Conservation (phyloP, 805 yeast genomes). For the Scheffersomyces amazonensis region DNA sequence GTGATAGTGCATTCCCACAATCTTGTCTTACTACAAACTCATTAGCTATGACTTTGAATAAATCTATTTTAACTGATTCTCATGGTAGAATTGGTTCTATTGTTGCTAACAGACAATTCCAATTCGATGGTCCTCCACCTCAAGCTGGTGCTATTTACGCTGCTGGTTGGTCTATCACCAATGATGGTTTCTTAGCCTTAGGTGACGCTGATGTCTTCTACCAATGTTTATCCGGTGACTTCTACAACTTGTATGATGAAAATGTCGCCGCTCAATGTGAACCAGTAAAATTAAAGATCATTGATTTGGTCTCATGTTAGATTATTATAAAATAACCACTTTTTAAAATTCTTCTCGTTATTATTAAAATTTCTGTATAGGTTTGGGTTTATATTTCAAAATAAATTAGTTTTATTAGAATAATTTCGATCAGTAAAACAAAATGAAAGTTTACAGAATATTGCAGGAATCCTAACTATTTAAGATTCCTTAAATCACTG, state of each 20-base stretch:
- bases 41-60: slow-evolving; percentile 53
- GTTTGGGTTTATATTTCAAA: neutral
- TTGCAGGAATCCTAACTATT: too few relatives aligned
- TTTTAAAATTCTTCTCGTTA: neutral
- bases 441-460: too few relatives aligned
- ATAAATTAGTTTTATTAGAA: too few relatives aligned
- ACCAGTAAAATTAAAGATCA: slow-evolving; percentile 56
- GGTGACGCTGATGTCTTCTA: slow-evolving; percentile 62
- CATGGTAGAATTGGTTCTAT: slow-evolving; percentile 43
- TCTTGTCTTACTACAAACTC: slow-evolving; percentile 49
- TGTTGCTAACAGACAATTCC: slow-evolving; percentile 66
- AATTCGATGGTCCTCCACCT: slow-evolving; percentile 79
- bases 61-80: slow-evolving; percentile 46
- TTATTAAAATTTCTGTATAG: neutral
- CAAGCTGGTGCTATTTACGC: slow-evolving; percentile 74
- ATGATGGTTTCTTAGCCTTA: slow-evolving; percentile 43
- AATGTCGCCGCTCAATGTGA: slow-evolving; percentile 45
- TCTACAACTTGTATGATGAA: slow-evolving; percentile 76
- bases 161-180: slow-evolving; percentile 54
- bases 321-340: too few relatives aligned
- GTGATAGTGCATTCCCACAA: slow-evolving; percentile 17
- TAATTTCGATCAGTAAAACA: too few relatives aligned
- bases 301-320: slow-evolving; percentile 57
- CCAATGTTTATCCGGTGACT: slow-evolving; percentile 73
- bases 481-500: too few relatives aligned